A percentile compares a stretch with the other conserved stretches of the same genome.
phyloP scores from a whole-genome alignment of 2,329 filamentous ascomycete genomes.

The Phialophora macrospora region DNA sequence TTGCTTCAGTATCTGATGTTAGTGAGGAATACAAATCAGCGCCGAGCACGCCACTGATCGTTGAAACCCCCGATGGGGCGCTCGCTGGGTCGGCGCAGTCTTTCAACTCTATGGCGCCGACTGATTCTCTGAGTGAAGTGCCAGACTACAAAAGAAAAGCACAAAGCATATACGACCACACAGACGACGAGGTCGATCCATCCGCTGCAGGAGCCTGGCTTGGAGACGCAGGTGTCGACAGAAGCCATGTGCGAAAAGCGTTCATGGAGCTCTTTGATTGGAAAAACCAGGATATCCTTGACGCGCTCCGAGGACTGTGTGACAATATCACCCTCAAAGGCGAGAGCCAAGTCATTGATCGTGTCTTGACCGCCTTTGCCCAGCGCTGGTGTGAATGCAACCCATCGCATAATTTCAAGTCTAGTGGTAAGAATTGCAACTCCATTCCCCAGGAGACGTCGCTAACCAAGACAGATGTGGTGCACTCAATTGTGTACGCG shows the following conservation, averaged over 20 bases:
- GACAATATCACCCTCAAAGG: conserved; percentile 80
- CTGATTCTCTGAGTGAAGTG: conserved; percentile 1
- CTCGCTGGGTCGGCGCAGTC: conserved; percentile 10
- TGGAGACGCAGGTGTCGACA: conserved; percentile 68
- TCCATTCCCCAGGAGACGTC: background rate
- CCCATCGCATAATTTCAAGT: conserved; percentile 88
- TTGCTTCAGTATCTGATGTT: conserved; percentile 43
- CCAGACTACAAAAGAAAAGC: conserved; percentile 63
- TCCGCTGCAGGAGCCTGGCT: conserved; percentile 85
- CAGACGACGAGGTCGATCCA: conserved; percentile 78
- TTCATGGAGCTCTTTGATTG: conserved; percentile 96
- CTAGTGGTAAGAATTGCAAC: conserved; percentile 64
- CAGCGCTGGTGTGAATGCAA: conserved; percentile 94
- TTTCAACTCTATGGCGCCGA: conserved; percentile 22
- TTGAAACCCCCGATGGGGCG: conserved; percentile 41
- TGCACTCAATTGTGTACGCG: conserved; percentile 97
- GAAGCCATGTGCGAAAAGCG: conserved; percentile 65
- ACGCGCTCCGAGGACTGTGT: conserved; percentile 79
- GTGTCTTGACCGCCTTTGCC: conserved; percentile 87
- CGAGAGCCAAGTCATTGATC: conserved; percentile 95
- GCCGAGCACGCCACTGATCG: conserved; percentile 48
- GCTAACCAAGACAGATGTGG: conserved; percentile 69
- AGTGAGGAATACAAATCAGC: conserved; percentile 52
- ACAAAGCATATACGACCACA: conserved; percentile 79
- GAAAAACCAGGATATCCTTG: conserved; percentile 76